Evolutionary conservation across 805 yeast genomes (phyloP), one percentile per base, ranked within the genome.

Genomic region (Torulaspora gathmanii): DNA sequence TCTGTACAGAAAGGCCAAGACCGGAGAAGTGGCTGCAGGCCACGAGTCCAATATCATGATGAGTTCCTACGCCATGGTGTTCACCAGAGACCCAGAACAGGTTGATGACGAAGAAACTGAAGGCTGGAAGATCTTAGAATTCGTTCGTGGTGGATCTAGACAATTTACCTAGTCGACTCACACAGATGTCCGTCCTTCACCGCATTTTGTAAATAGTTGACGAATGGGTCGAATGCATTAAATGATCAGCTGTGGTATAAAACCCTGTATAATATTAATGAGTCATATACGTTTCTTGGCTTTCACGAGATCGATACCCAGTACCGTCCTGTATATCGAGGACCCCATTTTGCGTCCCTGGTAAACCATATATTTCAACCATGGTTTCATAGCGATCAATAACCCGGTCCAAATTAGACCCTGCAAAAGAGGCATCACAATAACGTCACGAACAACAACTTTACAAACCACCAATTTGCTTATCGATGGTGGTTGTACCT

Each of bases 121-220:
- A 61, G 99, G 99, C 27, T 93, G 99, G 99, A 87, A 86, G 72
- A 80, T 93, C 45, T 68, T 91, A 60, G 98, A 91, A 70, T 86
- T 91, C 64, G 96, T 87, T 39, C 82, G 96, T 61, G 96, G 96
- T 55, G 91, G 88, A 34, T 83, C 95, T 30, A 82, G 95, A 70
- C 84, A 82, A 49, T 89, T 84, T 78, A 79, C 82, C 33, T 79
- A 64, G 59, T 19, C 40, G 12, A 17, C 30, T n/a, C 11, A 22
- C 25, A 22, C 27, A 22, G 7, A 22, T 37, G 33, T 28, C 33
- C 49, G 36, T 31, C 20, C 25, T 37, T 40, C 42, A 33, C 43
- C 33, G 40, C 33, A 30, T 45, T 43, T 38, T 44, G 47, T 41
- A 44, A 48, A 48, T 48, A 48, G 44, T 38, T 42, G 37, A 46